These are phyloP conservation scores for Pleurotus tuber-regium DNA, from an alignment of 768 basidiomycete genomes.

Conservation along the genomic window DNA sequence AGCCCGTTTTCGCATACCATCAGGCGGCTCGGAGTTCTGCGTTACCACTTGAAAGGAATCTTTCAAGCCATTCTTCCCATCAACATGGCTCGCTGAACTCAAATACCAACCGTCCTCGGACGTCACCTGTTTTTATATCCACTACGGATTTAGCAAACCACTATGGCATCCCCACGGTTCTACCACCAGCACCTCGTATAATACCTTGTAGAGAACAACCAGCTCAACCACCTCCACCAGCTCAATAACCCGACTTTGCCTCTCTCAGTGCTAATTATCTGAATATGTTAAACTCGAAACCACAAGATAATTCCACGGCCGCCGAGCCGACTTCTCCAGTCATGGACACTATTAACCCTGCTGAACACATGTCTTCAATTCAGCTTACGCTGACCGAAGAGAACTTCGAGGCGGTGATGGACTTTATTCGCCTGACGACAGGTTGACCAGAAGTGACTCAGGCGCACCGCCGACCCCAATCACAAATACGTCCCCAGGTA, in stretches of 20 bases:
- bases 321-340: constrained; percentile 26
- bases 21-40: too few relatives aligned
- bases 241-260: constrained; percentile 38
- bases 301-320: constrained; percentile 35
- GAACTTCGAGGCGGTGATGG: constrained; percentile 16
- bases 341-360: constrained; percentile 21
- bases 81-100: constrained; percentile 60
- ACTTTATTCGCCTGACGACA: neutral
- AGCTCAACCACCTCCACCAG: constrained; percentile 25
- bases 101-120: constrained; percentile 59
- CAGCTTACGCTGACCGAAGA: constrained; percentile 18
- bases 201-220: constrained; percentile 46
- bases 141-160: constrained; percentile 70
- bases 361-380: constrained; percentile 22
- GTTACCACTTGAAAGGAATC: constrained; percentile 47
- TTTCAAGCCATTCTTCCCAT: constrained; percentile 51
- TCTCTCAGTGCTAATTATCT: constrained; percentile 61
- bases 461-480: constrained; percentile 1
- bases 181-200: constrained; percentile 68
- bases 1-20: too few relatives aligned
- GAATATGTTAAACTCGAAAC: constrained; percentile 60
- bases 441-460: neutral
- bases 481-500: constrained; percentile 19
- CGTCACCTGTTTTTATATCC: constrained; percentile 62
- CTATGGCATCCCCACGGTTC: constrained; percentile 73